Evolutionary conservation across 192 early-diverging fungal species (phyloP).

Genomic region (Coemansia sp.): DNA sequence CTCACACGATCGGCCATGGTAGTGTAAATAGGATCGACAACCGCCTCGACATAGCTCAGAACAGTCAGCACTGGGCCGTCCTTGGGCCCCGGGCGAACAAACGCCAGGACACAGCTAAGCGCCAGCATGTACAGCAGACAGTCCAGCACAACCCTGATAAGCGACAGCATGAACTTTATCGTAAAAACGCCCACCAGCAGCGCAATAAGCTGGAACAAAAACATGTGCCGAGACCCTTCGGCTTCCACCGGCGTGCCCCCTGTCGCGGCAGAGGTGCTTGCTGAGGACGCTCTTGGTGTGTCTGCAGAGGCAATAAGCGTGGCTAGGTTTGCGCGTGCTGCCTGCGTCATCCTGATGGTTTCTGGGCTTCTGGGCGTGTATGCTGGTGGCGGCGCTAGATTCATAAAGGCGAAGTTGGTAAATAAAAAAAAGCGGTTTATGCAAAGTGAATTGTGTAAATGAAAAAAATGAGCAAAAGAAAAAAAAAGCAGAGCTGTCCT

Average conservation of each 20-base stretch:
- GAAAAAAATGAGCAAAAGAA: not conserved
- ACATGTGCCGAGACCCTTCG: constrained; percentile 12
- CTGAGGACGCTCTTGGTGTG: not conserved
- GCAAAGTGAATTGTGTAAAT: not conserved
- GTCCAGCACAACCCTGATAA: constrained; percentile 39
- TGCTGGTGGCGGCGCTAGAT: constrained; percentile 4
- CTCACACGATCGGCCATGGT: constrained; percentile 28
- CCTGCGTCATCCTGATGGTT: not conserved
- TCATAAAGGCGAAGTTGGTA: not conserved
- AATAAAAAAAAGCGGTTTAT: too few relatives aligned
- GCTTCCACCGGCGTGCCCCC: not conserved
- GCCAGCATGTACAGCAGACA: constrained; percentile 22
- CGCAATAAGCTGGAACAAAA: constrained; percentile 29
- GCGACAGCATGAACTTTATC: constrained; percentile 22
- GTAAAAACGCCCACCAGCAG: constrained; percentile 19
- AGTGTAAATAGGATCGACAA: constrained; percentile 34
- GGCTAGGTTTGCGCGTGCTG: not conserved
- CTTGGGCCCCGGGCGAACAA: constrained; percentile 32
- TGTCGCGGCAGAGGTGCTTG: not conserved
- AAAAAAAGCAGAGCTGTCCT: too few relatives aligned
- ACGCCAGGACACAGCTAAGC: constrained; percentile 20
- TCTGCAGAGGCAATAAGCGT: not conserved
- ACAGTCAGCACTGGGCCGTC: constrained; percentile 21
- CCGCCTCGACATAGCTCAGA: constrained; percentile 32
- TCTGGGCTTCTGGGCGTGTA: constrained; percentile 6